Evolutionary conservation across 371 early-diverging fungal species (phyloP).

Genomic region (Nematocida sp.): DNA sequence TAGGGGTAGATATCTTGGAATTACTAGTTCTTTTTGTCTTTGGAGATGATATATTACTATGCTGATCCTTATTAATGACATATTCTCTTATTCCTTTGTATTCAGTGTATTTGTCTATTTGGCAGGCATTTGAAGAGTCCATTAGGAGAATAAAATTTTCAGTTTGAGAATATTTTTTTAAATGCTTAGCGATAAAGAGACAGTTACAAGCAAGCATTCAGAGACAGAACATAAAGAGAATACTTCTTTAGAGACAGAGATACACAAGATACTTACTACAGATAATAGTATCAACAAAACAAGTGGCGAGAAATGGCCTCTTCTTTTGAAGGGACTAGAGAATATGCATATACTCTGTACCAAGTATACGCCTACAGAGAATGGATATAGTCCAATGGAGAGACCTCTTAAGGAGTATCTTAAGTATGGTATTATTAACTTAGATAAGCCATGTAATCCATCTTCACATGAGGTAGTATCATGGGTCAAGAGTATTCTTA

Average conservation of each 20-base stretch:
- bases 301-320: constrained; percentile 24
- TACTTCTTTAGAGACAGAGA: not conserved
- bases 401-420: constrained; percentile 75
- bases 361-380: constrained; percentile 91
- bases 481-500: constrained; percentile 94
- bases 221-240: not conserved
- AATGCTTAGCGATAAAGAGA: not conserved
- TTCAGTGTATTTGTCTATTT: too few species aligned
- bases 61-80: too few species aligned
- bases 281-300: constrained; percentile 16
- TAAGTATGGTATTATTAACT: constrained; percentile 90
- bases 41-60: constrained; percentile 6
- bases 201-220: not conserved
- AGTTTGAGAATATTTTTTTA: not conserved
- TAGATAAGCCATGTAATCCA: constrained; percentile 96
- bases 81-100: too few species aligned
- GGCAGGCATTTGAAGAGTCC: too few species aligned
- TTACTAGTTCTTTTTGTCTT: too few species aligned
- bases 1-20: too few species aligned
- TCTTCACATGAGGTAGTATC: constrained; percentile 99
- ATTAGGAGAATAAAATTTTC: too few species aligned
- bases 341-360: constrained; percentile 88
- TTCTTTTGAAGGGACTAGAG: constrained; percentile 76
- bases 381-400: constrained; percentile 84
- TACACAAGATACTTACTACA: constrained; percentile 1